phyloP scores from a whole-genome alignment of 106 monocot genomes.

The Gastrodia elata region DNA sequence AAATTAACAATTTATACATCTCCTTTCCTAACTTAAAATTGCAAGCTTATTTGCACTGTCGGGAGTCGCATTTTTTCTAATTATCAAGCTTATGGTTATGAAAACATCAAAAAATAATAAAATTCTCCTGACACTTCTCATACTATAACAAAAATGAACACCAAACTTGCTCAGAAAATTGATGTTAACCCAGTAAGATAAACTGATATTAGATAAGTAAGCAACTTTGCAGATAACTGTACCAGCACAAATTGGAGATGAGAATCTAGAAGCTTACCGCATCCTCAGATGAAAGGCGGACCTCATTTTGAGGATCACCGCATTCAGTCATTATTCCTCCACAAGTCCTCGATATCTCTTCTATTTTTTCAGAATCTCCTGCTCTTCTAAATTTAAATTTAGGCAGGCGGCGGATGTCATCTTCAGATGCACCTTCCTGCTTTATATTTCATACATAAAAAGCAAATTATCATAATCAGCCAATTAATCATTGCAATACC shows the following conservation, averaged over 20 bases:
- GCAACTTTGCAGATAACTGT: not conserved
- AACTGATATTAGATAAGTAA: not conserved
- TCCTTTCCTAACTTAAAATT: not conserved
- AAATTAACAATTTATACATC: not conserved
- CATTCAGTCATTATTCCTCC: conserved; percentile 35
- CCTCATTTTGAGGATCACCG: conserved; percentile 22
- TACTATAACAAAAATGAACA: not conserved
- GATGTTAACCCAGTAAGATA: not conserved
- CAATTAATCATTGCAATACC: not conserved
- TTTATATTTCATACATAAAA: conserved; percentile 10
- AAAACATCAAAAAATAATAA: not conserved
- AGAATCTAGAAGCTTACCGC: conserved; percentile 17
- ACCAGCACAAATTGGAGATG: not conserved
- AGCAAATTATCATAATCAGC: not conserved
- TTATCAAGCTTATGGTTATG: not conserved
- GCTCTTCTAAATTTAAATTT: conserved; percentile 29
- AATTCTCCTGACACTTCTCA: not conserved
- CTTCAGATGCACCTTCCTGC: conserved; percentile 42
- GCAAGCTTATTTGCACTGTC: not conserved
- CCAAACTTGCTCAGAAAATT: not conserved
- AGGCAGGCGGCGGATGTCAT: conserved; percentile 27
- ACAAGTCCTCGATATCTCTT: conserved; percentile 15
- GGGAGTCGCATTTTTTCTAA: not conserved
- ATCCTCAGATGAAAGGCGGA: conserved; percentile 28
- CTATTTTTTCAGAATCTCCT: conserved; percentile 18